Percentiles rank a stretch among this genome's conserved stretches.
These are phyloP conservation scores for Russula ochroleuca DNA, from an alignment of 768 basidiomycete species.

Conservation along the genomic window DNA sequence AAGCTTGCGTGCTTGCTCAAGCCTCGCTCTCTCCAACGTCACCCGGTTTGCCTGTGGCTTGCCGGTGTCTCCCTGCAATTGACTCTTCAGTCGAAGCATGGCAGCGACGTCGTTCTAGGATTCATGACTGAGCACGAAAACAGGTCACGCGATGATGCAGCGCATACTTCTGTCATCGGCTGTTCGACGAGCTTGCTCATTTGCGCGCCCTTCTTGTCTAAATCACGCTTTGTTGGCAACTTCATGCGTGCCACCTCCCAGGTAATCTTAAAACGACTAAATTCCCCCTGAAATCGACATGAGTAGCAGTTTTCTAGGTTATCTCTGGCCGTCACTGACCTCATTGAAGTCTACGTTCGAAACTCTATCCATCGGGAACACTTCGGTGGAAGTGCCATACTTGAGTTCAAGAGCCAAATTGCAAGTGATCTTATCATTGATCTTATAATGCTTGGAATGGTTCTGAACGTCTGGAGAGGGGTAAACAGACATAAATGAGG, in stretches of 20 bases:
- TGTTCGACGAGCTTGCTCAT: constrained; percentile 56
- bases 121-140: constrained; percentile 10
- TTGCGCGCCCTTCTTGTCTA: constrained; percentile 63
- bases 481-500: constrained; percentile 10
- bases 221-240: constrained; percentile 59
- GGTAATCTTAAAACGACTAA: constrained; percentile 49
- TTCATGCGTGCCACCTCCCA: constrained; percentile 52
- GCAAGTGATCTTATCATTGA: constrained; percentile 62
- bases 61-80: constrained; percentile 31
- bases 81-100: constrained; percentile 68
- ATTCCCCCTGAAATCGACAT: constrained; percentile 55
- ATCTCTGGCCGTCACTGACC: constrained; percentile 43
- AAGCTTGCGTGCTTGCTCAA: constrained; percentile 67
- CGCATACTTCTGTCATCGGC: constrained; percentile 67
- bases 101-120: constrained; percentile 74
- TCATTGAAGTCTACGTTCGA: constrained; percentile 65
- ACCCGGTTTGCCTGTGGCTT: constrained; percentile 36
- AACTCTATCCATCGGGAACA: constrained; percentile 79
- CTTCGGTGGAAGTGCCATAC: constrained; percentile 61
- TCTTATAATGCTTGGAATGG: constrained; percentile 62
- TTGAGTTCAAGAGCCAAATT: constrained; percentile 62
- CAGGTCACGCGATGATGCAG: constrained; percentile 5
- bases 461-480: constrained; percentile 45
- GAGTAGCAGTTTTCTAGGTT: neutral
- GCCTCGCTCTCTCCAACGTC: constrained; percentile 59